phyloP scores from a whole-genome alignment of 2,329 filamentous ascomycete genomes.

The Talaromyces sp. region DNA sequence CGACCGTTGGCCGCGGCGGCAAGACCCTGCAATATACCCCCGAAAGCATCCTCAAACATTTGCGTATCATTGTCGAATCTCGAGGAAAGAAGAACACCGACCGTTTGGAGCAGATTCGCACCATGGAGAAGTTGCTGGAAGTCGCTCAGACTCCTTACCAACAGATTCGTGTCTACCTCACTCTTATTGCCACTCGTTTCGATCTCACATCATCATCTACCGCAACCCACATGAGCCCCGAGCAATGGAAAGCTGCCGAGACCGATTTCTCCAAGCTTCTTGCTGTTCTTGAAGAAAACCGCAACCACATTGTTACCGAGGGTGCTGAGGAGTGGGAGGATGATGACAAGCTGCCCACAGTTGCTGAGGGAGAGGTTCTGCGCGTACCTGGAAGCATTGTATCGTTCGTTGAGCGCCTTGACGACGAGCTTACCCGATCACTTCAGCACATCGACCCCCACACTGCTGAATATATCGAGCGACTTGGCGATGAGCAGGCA shows the following conservation, averaged over 20 bases:
- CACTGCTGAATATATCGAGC: slow-evolving; percentile 97
- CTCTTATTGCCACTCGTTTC: slow-evolving; percentile 89
- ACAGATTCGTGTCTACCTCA: slow-evolving; percentile 85
- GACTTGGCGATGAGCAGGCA: slow-evolving; percentile 82
- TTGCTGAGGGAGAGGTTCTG: slow-evolving; percentile 71
- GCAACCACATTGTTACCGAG: slow-evolving; percentile 82
- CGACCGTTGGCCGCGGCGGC: slow-evolving; percentile 83
- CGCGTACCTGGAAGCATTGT: slow-evolving; percentile 94
- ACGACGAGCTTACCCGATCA: slow-evolving; percentile 96
- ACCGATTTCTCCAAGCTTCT: slow-evolving; percentile 79
- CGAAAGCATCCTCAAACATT: slow-evolving; percentile 96
- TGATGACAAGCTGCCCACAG: slow-evolving; percentile 83
- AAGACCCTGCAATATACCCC: slow-evolving; percentile 89
- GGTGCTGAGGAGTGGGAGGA: slow-evolving; percentile 98
- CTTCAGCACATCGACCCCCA: slow-evolving; percentile 97
- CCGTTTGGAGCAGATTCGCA: slow-evolving; percentile 86
- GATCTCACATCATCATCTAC: slow-evolving; percentile 77
- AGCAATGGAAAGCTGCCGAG: slow-evolving; percentile 95
- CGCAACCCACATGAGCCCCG: slow-evolving; percentile 79
- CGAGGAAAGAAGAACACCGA: slow-evolving; percentile 99
- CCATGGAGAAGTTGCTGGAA: slow-evolving; percentile 94
- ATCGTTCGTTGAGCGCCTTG: slow-evolving; percentile 89
- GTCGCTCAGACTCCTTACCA: slow-evolving; percentile 91
- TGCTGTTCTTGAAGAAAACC: slow-evolving; percentile 73
- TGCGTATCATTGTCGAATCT: slow-evolving; percentile 88